Evolutionary conservation across 495 filamentous ascomycete genomes (phyloP).

Genomic region (Saxophila tyrrhenica): DNA sequence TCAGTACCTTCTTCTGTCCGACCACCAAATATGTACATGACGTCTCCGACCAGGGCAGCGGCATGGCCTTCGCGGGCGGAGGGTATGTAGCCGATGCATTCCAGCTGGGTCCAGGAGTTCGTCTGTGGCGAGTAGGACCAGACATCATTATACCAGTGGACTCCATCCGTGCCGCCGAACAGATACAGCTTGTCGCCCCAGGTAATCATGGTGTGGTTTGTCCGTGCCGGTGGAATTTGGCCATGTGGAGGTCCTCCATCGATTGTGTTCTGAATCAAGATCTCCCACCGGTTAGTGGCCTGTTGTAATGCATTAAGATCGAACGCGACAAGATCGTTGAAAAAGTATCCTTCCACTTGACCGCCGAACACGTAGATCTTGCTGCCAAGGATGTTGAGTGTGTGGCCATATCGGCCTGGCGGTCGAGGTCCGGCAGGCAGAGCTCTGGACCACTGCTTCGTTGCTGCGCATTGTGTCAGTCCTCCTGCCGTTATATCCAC

Average conservation of each 20-base stretch:
- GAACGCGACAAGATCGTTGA: constrained; percentile 96
- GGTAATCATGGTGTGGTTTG: constrained; percentile 89
- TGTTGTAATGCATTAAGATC: constrained; percentile 88
- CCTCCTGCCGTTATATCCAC: not conserved
- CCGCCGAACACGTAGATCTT: constrained; percentile 96
- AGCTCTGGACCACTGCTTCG: constrained; percentile 93
- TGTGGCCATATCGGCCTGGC: constrained; percentile 88
- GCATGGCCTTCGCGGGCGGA: constrained; percentile 89
- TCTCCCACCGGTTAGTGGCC: constrained; percentile 83
- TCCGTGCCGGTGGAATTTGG: constrained; percentile 77
- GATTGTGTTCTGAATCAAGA: constrained; percentile 67
- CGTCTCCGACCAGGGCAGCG: constrained; percentile 81
- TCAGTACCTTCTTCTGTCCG: constrained; percentile 85
- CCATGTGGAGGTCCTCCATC: constrained; percentile 50
- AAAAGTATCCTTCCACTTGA: constrained; percentile 93
- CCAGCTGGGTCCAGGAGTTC: constrained; percentile 74
- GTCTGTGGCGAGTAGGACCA: constrained; percentile 84
- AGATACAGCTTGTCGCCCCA: constrained; percentile 88
- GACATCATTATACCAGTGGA: constrained; percentile 96
- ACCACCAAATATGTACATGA: constrained; percentile 99
- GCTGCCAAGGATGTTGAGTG: constrained; percentile 88
- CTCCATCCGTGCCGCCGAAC: constrained; percentile 94
- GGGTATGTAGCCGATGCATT: constrained; percentile 96
- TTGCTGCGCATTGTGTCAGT: constrained; percentile 46
- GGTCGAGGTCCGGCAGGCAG: constrained; percentile 74